Conservation (phyloP, 805 yeast genomes). For the Wickerhamomyces chaumierensis region DNA sequence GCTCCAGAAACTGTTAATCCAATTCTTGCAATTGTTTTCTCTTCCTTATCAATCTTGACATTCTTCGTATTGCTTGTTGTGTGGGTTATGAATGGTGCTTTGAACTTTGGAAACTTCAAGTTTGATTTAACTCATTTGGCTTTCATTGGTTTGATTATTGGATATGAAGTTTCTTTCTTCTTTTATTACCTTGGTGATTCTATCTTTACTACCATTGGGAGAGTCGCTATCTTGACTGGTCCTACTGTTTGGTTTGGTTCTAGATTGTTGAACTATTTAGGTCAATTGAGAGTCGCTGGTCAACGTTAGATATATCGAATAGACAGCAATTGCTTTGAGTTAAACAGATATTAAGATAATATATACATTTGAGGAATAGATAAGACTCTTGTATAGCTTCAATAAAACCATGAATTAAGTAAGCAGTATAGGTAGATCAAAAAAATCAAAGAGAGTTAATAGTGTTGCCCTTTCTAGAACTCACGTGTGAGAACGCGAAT, state of each 20-base stretch:
- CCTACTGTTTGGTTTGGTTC: slow-evolving; percentile 21
- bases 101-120: slow-evolving; percentile 16
- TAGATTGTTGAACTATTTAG: slow-evolving; percentile 16
- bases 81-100: slow-evolving; percentile 11
- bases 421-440: no score
- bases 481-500: no score
- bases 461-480: no score
- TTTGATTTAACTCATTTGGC: slow-evolving; percentile 5
- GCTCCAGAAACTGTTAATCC: slow-evolving; percentile 14
- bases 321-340: no score
- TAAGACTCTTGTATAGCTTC: background rate
- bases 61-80: slow-evolving; percentile 8
- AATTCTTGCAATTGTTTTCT: slow-evolving; percentile 11
- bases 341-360: no score
- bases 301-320: no score
- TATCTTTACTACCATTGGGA: slow-evolving; percentile 15
- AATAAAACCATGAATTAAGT: no score
- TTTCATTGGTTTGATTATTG: slow-evolving; percentile 11
- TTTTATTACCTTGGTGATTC: slow-evolving; percentile 16
- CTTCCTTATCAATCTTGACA: slow-evolving; percentile 7
- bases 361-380: no score
- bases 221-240: slow-evolving; percentile 10
- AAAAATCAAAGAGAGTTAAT: no score
- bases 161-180: slow-evolving; percentile 16
- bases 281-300: slow-evolving; percentile 17